Evolutionary conservation across 148 eudicot species (phyloP).

Genomic region (Vaccinium darrowii): DNA sequence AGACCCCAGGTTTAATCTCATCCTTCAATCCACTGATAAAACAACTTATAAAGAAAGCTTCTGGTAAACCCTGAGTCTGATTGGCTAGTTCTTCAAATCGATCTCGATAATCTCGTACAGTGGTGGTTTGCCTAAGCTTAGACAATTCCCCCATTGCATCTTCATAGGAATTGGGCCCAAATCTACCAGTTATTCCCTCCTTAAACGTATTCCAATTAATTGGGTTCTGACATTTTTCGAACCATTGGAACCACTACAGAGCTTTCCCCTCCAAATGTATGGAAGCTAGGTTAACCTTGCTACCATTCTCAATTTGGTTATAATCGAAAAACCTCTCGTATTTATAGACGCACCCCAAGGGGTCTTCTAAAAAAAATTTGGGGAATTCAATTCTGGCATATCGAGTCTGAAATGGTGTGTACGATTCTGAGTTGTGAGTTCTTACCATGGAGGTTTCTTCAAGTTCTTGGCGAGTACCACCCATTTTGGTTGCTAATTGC

Average conservation of each 20-base stretch:
- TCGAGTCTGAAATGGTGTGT: not conserved
- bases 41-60: not conserved
- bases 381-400: no score
- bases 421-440: no score
- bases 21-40: not conserved
- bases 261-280: not conserved
- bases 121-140: not conserved
- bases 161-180: not conserved
- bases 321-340: not conserved
- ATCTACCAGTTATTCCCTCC: not conserved
- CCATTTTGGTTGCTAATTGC: no score
- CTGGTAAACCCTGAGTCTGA: not conserved
- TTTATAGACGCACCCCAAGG: not conserved
- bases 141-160: not conserved
- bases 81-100: not conserved
- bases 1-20: not conserved
- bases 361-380: no score
- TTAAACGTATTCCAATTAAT: not conserved
- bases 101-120: not conserved
- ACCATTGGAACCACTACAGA: not conserved
- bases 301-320: not conserved
- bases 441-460: no score
- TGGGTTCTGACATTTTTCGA: not conserved
- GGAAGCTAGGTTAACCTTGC: not conserved
- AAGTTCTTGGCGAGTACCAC: no score